Evolutionary conservation across 768 basidiomycete species (phyloP).

Genomic region (Rhodotorula paludigena): DNA sequence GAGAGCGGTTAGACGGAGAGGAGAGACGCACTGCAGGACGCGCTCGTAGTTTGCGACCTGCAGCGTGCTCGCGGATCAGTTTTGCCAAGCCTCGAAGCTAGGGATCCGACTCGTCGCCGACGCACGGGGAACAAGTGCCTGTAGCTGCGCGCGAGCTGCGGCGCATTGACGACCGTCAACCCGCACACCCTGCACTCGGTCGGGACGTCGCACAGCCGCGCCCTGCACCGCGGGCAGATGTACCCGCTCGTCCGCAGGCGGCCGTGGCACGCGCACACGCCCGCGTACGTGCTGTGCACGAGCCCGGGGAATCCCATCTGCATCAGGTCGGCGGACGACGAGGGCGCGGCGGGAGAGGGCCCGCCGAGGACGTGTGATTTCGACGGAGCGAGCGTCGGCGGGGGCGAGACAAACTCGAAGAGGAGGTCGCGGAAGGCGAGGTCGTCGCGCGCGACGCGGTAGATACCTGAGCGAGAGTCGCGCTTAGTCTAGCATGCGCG

Average conservation of each 20-base stretch:
- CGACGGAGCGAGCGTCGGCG: conserved; percentile 53
- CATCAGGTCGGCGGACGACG: conserved; percentile 80
- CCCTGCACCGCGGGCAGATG: conserved; percentile 85
- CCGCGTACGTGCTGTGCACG: conserved; percentile 68
- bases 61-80: not conserved
- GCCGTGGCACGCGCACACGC: conserved; percentile 89
- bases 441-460: conserved; percentile 97
- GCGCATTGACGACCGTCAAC: conserved; percentile 94
- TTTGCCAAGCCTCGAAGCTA: not conserved
- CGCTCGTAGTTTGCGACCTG: conserved; percentile 26
- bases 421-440: conserved; percentile 92
- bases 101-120: not conserved
- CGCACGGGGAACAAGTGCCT: conserved; percentile 87
- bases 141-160: conserved; percentile 92
- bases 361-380: conserved; percentile 50
- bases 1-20: not conserved
- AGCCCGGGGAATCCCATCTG: conserved; percentile 99
- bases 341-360: conserved; percentile 51
- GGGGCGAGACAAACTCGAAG: conserved; percentile 92
- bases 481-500: too few relatives aligned
- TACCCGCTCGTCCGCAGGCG: conserved; percentile 88
- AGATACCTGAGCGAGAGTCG: conserved; percentile 49
- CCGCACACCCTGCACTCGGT: conserved; percentile 97
- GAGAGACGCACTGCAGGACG: not conserved
- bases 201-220: conserved; percentile 94